Conservation (phyloP, 805 yeast genomes). For the Wickerhamiella allomyrinae region DNA sequence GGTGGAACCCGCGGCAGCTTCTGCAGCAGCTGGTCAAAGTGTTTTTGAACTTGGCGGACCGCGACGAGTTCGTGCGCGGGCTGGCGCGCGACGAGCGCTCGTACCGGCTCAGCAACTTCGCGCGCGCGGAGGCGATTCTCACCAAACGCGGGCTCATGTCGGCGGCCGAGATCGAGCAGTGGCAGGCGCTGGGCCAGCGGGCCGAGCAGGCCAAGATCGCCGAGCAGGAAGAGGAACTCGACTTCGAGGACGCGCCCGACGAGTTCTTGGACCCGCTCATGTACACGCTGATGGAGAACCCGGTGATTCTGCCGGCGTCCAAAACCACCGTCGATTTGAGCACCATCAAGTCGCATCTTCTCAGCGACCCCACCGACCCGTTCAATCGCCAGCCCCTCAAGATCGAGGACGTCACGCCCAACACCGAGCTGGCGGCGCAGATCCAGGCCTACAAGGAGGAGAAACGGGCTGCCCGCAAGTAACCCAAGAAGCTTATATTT, state of each 20-base stretch:
- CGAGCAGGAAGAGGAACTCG: conserved; percentile 74
- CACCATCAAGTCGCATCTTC: conserved; percentile 82
- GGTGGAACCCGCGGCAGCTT: conserved; percentile 65
- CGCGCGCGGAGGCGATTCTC: conserved; percentile 56
- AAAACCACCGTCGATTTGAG: conserved; percentile 74
- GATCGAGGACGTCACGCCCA: conserved; percentile 75
- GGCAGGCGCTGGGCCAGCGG: conserved; percentile 53
- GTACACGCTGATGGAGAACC: conserved; percentile 92
- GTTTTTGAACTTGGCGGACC: conserved; percentile 53
- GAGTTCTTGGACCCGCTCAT: conserved; percentile 93
- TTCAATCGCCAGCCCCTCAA: conserved; percentile 86
- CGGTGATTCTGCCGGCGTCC: conserved; percentile 85
- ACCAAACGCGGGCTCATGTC: conserved; percentile 40
- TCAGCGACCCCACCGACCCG: conserved; percentile 94
- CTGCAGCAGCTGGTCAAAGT: conserved; percentile 59
- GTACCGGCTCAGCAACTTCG: conserved; percentile 50
- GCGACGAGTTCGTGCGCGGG: conserved; percentile 56
- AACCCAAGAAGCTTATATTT: no score
- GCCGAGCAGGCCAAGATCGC: conserved; percentile 18
- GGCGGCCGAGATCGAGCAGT: conserved; percentile 38
- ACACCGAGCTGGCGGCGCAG: conserved; percentile 48
- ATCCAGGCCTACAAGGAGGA: conserved; percentile 41
- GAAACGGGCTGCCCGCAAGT: no score
- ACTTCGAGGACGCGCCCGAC: conserved; percentile 88
- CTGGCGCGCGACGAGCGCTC: conserved; percentile 91